Percentiles rank a stretch among this genome's conserved stretches.
These are phyloP conservation scores for Phytophthora melonis DNA, from an alignment of 352 stramenopile genomes.

Conservation along the genomic window DNA sequence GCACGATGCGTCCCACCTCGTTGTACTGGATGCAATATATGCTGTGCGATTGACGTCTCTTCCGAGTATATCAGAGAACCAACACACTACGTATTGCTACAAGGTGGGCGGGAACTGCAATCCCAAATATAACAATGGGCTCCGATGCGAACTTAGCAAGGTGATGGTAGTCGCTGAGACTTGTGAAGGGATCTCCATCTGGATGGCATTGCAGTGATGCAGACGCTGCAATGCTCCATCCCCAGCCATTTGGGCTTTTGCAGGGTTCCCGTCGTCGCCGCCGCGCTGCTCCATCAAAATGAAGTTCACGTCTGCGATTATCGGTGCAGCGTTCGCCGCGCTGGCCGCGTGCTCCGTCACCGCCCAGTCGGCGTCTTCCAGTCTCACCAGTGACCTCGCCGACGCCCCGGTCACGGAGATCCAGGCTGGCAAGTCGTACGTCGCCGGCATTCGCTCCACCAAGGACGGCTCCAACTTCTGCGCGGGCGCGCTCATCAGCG, in stretches of 20 bases:
- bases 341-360: conserved; percentile 9
- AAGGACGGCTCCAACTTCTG: conserved; percentile 42
- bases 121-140: background rate
- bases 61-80: too few relatives aligned
- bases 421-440: conserved; percentile 49
- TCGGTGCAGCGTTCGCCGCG: conserved; percentile 3
- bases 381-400: conserved; percentile 15
- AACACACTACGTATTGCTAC: too few relatives aligned
- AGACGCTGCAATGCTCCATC: conserved; percentile 19
- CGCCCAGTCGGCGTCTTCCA: conserved; percentile 20
- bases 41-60: too few relatives aligned
- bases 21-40: too few relatives aligned
- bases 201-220: conserved; percentile 11
- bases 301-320: conserved; percentile 26
- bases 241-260: conserved; percentile 42
- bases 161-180: conserved; percentile 1
- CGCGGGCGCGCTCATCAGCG: conserved; percentile 51
- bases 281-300: conserved; percentile 14
- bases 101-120: background rate
- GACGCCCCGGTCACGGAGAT: conserved; percentile 37
- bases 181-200: conserved; percentile 8
- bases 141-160: conserved; percentile 17
- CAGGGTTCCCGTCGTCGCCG: conserved; percentile 6
- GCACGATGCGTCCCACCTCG: too few relatives aligned
- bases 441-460: conserved; percentile 41